A percentile compares a stretch with the other conserved stretches of the same genome.
Conservation (phyloP, 1,284 basidiomycete genomes). For the Austropuccinia psidii region DNA sequence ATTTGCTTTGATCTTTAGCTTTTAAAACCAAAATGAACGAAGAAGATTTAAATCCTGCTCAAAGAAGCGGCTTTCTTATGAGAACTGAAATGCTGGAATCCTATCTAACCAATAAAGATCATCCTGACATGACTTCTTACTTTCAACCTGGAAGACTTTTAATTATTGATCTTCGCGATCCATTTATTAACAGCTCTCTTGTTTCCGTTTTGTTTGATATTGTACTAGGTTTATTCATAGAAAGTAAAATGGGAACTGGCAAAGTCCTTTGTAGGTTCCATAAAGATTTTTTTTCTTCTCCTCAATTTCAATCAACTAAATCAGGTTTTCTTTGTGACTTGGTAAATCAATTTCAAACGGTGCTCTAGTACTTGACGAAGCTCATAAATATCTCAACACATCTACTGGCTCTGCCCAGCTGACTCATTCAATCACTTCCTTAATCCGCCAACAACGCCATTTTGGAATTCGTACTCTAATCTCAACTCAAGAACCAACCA, state of each 20-base stretch:
- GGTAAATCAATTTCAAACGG: not conserved
- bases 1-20: too few species aligned
- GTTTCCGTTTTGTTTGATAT: constrained; percentile 30
- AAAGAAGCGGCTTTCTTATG: constrained; percentile 14
- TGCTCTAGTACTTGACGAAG: constrained; percentile 30
- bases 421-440: constrained; percentile 11
- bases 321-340: not conserved
- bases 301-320: not conserved
- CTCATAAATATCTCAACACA: constrained; percentile 32
- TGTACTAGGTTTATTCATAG: constrained; percentile 16
- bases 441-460: constrained; percentile 36
- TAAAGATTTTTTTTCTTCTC: not conserved
- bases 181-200: constrained; percentile 18
- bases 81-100: constrained; percentile 29
- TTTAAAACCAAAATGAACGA: constrained; percentile 13
- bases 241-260: constrained; percentile 3
- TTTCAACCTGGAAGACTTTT: constrained; percentile 26
- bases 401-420: not conserved
- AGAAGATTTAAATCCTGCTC: constrained; percentile 13
- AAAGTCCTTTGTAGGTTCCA: constrained; percentile 17
- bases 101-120: not conserved
- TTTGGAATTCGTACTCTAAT: constrained; percentile 34
- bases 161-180: constrained; percentile 34
- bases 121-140: not conserved
- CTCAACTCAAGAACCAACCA: constrained; percentile 34